These are phyloP conservation scores for Claviceps cyperi DNA, from an alignment of 2,329 filamentous ascomycete genomes.

Conservation along the genomic window DNA sequence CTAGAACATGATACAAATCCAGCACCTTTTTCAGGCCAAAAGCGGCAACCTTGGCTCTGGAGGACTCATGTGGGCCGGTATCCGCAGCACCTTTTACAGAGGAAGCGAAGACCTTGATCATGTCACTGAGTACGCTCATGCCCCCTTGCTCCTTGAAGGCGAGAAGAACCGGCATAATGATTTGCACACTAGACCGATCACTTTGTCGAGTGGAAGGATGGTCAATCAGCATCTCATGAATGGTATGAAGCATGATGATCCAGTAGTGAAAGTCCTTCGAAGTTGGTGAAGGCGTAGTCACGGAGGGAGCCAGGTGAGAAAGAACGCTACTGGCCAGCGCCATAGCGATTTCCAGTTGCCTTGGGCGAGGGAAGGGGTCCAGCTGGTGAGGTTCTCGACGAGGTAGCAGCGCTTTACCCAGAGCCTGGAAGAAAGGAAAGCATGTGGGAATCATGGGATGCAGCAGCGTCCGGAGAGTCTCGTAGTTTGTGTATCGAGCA, in stretches of 20 bases:
- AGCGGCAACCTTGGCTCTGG: slow-evolving; percentile 33
- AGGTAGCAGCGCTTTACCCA: slow-evolving; percentile 68
- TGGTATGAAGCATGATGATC: slow-evolving; percentile 63
- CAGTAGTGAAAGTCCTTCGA: slow-evolving; percentile 63
- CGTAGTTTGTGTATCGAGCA: slow-evolving; percentile 54
- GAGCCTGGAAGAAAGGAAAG: slow-evolving; percentile 71
- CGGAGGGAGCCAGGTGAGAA: slow-evolving; percentile 43
- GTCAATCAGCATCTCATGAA: slow-evolving; percentile 70
- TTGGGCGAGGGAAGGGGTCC: slow-evolving; percentile 43
- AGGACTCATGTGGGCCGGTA: slow-evolving; percentile 32
- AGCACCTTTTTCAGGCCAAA: slow-evolving; percentile 68
- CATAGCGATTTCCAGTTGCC: slow-evolving; percentile 41
- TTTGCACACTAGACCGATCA: slow-evolving; percentile 35
- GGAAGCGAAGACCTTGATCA: slow-evolving; percentile 51
- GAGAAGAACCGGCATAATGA: slow-evolving; percentile 64
- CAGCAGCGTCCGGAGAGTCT: slow-evolving; percentile 61
- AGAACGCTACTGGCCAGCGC: slow-evolving; percentile 60
- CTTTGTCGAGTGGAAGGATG: slow-evolving; percentile 31
- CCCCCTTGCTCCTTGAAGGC: slow-evolving; percentile 77
- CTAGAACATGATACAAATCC: slow-evolving; percentile 62
- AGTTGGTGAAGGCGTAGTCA: slow-evolving; percentile 30
- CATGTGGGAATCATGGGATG: slow-evolving; percentile 65
- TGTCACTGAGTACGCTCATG: slow-evolving; percentile 55
- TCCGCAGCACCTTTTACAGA: slow-evolving; percentile 16
- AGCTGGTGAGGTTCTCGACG: slow-evolving; percentile 45